phyloP scores from a whole-genome alignment of 495 filamentous ascomycete genomes.

The Copromyces sp. region DNA sequence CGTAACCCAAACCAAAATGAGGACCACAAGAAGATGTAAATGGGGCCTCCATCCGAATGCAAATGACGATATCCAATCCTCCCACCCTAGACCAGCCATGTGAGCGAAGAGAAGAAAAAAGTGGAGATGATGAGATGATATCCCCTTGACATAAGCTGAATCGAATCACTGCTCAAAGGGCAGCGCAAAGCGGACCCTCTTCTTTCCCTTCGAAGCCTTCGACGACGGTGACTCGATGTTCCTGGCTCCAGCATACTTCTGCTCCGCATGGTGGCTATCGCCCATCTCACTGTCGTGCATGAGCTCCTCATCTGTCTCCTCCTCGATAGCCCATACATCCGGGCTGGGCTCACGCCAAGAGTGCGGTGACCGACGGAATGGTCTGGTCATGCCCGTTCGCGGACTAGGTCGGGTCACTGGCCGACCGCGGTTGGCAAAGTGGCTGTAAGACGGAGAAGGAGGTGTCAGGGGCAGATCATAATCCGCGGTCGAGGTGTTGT shows the following conservation, averaged over 20 bases:
- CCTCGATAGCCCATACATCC: conserved; percentile 42
- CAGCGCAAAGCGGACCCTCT: conserved; percentile 40
- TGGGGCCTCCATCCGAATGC: neutral
- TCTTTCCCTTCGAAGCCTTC: conserved; percentile 38
- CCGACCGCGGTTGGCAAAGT: conserved; percentile 7
- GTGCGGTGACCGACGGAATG: conserved; percentile 26
- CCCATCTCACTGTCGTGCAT: conserved; percentile 23
- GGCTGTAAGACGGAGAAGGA: neutral
- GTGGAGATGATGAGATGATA: neutral
- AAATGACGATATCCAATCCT: neutral
- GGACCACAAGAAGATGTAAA: neutral
- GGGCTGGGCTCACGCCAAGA: conserved; percentile 43
- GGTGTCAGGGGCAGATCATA: neutral
- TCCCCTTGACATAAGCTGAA: conserved; percentile 4
- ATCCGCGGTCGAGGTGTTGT: neutral
- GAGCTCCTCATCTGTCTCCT: conserved; percentile 35
- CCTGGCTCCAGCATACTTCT: conserved; percentile 7
- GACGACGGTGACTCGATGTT: conserved; percentile 27
- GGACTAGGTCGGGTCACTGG: neutral
- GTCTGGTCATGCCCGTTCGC: conserved; percentile 2
- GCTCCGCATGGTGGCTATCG: conserved; percentile 14
- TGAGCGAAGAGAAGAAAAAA: neutral
- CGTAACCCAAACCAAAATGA: neutral
- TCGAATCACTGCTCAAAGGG: conserved; percentile 20
- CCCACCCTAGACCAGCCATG: neutral